Conservation (phyloP, 148 eudicot genomes). For the Simmondsia chinensis region DNA sequence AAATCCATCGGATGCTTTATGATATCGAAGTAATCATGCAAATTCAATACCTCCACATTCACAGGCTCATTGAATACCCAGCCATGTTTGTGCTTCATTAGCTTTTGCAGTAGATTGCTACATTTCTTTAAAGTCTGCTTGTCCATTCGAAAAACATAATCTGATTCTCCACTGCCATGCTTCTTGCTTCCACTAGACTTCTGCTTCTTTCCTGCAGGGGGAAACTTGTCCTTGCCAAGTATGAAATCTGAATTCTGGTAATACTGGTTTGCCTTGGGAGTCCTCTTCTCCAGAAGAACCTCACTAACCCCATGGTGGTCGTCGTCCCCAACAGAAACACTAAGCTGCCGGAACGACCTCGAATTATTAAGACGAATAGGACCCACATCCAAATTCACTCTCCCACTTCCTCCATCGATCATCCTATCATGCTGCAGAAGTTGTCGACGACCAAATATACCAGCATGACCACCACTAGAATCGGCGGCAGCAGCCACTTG, state of each 20-base stretch:
- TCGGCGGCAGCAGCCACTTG: slow-evolving; percentile 9
- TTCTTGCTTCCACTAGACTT: slow-evolving; percentile 23
- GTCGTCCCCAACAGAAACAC: slow-evolving; percentile 46
- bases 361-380: slow-evolving; percentile 25
- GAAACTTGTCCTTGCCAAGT: slow-evolving; percentile 68
- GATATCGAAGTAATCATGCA: slow-evolving; percentile 73
- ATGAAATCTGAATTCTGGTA: slow-evolving; percentile 72
- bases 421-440: slow-evolving; percentile 22
- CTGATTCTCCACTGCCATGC: slow-evolving; percentile 29
- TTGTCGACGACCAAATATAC: slow-evolving; percentile 22
- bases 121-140: slow-evolving; percentile 59
- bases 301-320: slow-evolving; percentile 33
- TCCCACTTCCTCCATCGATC: slow-evolving; percentile 16
- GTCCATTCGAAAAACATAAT: slow-evolving; percentile 30
- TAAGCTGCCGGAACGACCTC: slow-evolving; percentile 41
- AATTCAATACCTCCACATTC: slow-evolving; percentile 52
- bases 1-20: slow-evolving; percentile 92
- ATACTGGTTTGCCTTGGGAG: slow-evolving; percentile 79
- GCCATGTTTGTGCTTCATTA: slow-evolving; percentile 75
- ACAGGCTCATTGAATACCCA: slow-evolving; percentile 91
- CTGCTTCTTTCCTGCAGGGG: slow-evolving; percentile 39
- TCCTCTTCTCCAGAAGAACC: slow-evolving; percentile 71
- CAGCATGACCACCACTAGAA: slow-evolving; percentile 7
- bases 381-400: slow-evolving; percentile 35
- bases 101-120: slow-evolving; percentile 52